Base-by-base conservation (phyloP, 305 asterid genomes). In the Fraxinus xanthoxyloides region DNA sequence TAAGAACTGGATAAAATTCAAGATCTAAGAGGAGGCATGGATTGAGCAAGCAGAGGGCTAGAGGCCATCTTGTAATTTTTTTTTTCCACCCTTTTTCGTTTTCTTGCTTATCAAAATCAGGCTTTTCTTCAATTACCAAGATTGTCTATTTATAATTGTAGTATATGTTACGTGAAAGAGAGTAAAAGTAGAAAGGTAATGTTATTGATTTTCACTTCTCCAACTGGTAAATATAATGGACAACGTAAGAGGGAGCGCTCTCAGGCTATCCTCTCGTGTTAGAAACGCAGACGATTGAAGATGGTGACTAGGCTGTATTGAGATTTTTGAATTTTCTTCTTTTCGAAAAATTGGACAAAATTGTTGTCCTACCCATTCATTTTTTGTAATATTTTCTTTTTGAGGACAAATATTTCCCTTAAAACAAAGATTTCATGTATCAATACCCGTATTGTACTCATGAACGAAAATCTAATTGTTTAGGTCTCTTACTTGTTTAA, bases 1-100 rank as follows among this genome's bases (percentile, higher is more conserved):
- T 83, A 79, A 80, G 72, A 84, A 87, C 75, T 80, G 73, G 78
- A 80, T 82, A 81, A 26, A 85, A 87, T 65, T 91, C 90, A 92
- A 93, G 97, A 93, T 89, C 61, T 30, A 69, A 80, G 82, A 87
- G 91, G 91, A 87, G 87, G 87, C 90, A 87, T 82, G 84, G 88
- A 85, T 81, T 87, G 83, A 84, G 81, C 8, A 30, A 90, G 90
- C 85, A 90, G 93, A 90, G 91, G 88, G 89, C 8, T 28, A 28
- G 30, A 28, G 30, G 30, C 1, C 30, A 0, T 28, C 30, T 28
- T 28, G 30, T n/a, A n/a, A n/a, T 61, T 7, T n/a, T n/a, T 56
- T 56, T 87, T 84, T 86, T 86, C 87, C 82, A 79, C 92, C 79
- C 40, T 85, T 82, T 85, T 91, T 85, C 81, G 77, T 87, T 89